A percentile compares a stretch with the other conserved stretches of the same genome.
These are phyloP conservation scores for Fusarium sterilihyphosum DNA, from an alignment of 2,329 filamentous ascomycete species.

Conservation along the genomic window DNA sequence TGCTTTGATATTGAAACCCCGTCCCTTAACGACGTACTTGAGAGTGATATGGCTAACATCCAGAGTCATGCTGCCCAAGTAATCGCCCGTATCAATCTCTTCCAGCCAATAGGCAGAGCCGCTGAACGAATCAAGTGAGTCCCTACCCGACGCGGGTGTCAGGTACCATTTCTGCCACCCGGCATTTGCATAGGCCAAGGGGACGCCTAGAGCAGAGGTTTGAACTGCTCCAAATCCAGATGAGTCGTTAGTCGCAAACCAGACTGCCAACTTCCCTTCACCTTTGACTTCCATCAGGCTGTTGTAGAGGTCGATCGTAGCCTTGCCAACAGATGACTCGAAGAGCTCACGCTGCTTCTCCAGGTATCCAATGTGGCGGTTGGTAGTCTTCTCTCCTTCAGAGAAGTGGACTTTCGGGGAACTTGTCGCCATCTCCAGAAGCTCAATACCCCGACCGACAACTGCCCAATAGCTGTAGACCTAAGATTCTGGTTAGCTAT, in stretches of 20 bases:
- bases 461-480: background rate
- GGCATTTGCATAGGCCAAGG: accelerated
- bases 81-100: background rate
- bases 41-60: too few relatives aligned
- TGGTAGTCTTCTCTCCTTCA: background rate
- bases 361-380: background rate
- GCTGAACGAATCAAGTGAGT: background rate
- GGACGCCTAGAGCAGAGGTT: too few relatives aligned
- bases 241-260: background rate
- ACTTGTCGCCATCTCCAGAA: background rate
- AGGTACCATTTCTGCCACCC: background rate
- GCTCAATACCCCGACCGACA: background rate
- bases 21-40: too few relatives aligned
- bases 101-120: background rate
- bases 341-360: background rate
- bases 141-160: background rate
- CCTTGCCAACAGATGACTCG: background rate
- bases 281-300: accelerated
- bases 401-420: background rate
- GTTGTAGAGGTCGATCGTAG: background rate
- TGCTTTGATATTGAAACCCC: too few relatives aligned
- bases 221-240: background rate
- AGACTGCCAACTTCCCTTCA: accelerated
- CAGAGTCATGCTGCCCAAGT: background rate
- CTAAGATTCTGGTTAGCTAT: accelerated